phyloP scores from a whole-genome alignment of 1,284 basidiomycete species.

The Coniferiporia weirii region DNA sequence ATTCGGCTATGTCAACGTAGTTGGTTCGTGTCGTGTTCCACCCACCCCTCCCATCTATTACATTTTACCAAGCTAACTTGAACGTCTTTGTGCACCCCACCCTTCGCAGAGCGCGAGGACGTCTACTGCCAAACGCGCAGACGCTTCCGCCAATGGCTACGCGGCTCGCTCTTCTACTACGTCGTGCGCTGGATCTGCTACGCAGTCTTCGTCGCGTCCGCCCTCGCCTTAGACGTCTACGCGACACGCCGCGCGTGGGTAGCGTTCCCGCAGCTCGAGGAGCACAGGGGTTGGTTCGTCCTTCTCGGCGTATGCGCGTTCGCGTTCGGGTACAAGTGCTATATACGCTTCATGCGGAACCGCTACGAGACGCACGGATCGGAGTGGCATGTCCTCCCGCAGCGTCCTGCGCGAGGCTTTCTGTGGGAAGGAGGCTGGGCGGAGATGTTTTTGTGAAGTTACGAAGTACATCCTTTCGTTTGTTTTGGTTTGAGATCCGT shows the following conservation, averaged over 20 bases:
- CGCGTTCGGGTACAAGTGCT: not conserved
- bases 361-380: not conserved
- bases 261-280: not conserved
- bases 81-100: not conserved
- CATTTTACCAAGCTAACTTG: not conserved
- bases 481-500: too few relatives aligned
- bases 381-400: too few relatives aligned
- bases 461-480: too few relatives aligned
- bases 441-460: too few relatives aligned
- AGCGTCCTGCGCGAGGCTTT: too few relatives aligned
- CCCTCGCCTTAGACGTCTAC: not conserved
- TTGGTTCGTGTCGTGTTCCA: slow-evolving; percentile 6
- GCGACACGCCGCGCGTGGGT: not conserved
- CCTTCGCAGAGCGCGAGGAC: slow-evolving; percentile 9
- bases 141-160: slow-evolving; percentile 13
- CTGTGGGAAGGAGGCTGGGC: too few relatives aligned
- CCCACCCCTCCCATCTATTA: not conserved
- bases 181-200: not conserved
- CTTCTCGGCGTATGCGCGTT: not conserved
- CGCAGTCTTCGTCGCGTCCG: not conserved
- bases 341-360: not conserved
- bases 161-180: not conserved
- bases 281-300: not conserved
- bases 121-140: slow-evolving; percentile 2
- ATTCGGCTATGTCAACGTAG: slow-evolving; percentile 2